phyloP scores from a whole-genome alignment of 768 basidiomycete species.

The Phaeotremella skinneri region DNA sequence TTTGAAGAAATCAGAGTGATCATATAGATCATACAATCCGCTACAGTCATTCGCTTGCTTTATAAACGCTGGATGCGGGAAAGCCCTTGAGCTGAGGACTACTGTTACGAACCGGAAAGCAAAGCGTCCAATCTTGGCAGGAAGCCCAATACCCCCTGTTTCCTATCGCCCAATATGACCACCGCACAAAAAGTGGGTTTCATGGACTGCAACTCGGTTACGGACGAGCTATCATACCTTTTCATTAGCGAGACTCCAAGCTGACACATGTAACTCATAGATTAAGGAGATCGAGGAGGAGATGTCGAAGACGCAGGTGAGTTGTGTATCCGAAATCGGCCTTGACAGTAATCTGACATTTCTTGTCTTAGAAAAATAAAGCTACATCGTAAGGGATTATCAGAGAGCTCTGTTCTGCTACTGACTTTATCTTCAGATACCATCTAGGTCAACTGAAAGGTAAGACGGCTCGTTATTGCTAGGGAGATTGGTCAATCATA shows the following conservation, averaged over 20 bases:
- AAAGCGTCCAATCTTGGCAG: background rate
- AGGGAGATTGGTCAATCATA: background rate
- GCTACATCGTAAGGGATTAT: slow-evolving; percentile 41
- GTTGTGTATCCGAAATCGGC: slow-evolving; percentile 44
- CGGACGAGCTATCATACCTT: background rate
- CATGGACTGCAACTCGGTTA: background rate
- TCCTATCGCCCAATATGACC: slow-evolving; percentile 35
- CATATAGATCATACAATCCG: too few species aligned
- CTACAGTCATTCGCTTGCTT: too few species aligned
- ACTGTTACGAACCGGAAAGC: too few species aligned
- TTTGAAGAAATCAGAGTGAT: too few species aligned
- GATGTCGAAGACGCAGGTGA: slow-evolving; percentile 78
- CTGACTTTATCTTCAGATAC: slow-evolving; percentile 59
- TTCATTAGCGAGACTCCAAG: background rate
- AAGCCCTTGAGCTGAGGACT: too few species aligned
- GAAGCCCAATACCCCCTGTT: background rate
- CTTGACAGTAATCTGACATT: background rate
- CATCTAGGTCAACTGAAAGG: slow-evolving; percentile 90
- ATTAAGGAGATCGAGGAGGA: slow-evolving; percentile 74
- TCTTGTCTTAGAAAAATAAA: slow-evolving; percentile 52
- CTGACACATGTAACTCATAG: slow-evolving; percentile 75
- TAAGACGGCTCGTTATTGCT: slow-evolving; percentile 23
- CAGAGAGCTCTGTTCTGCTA: background rate
- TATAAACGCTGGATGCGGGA: too few species aligned
- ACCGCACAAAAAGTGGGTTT: slow-evolving; percentile 45